Conservation (phyloP, 2,329 filamentous ascomycete species). For the Paraconiothyrium brasiliense region DNA sequence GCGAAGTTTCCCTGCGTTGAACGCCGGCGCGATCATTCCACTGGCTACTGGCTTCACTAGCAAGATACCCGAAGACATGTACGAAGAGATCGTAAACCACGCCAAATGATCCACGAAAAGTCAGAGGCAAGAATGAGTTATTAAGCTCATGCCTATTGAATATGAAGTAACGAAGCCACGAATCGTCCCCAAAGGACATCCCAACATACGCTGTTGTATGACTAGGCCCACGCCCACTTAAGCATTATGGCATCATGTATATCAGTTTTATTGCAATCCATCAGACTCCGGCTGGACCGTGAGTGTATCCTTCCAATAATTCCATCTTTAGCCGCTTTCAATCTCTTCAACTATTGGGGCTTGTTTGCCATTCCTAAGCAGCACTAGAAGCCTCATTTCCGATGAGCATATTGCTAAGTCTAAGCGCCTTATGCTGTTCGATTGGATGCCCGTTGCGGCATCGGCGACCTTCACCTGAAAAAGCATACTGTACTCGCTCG, state of each 20-base stretch:
- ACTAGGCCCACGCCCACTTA: not conserved
- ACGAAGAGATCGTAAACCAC: slow-evolving; percentile 87
- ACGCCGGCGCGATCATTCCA: slow-evolving; percentile 84
- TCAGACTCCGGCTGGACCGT: not conserved
- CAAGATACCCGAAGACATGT: slow-evolving; percentile 90
- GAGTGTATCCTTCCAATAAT: not conserved
- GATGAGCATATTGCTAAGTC: not conserved
- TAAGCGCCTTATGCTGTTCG: not conserved
- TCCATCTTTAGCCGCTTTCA: not conserved
- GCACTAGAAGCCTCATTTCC: not conserved
- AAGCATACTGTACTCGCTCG: too few relatives aligned
- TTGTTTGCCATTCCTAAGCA: not conserved
- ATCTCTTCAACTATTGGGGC: not conserved
- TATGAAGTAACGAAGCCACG: slow-evolving; percentile 20
- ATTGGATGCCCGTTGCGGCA: not conserved
- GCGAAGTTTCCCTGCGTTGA: slow-evolving; percentile 84
- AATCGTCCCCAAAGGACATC: slow-evolving; percentile 14
- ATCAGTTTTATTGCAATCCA: not conserved
- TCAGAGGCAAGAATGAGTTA: not conserved
- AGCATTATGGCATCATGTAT: not conserved
- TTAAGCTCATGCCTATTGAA: not conserved
- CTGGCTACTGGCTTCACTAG: slow-evolving; percentile 86
- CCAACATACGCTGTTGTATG: not conserved
- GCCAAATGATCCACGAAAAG: slow-evolving; percentile 68
- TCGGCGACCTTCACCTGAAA: not conserved